Evolutionary conservation across 192 early-diverging fungal genomes (phyloP).

Genomic region (Coemansia sp.): DNA sequence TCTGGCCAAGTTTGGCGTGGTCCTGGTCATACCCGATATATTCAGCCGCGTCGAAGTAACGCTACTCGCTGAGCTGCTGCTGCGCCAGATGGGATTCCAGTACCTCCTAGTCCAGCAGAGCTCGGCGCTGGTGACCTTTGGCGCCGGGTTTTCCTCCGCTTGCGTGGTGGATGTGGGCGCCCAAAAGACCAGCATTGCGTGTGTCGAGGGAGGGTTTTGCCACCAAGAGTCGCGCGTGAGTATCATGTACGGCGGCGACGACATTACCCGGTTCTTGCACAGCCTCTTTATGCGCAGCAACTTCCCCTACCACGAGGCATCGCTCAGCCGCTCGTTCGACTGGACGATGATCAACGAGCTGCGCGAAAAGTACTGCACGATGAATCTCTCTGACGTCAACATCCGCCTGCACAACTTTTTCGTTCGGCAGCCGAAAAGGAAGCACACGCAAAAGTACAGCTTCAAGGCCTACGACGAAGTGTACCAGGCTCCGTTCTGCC

Average conservation of each 20-base stretch:
- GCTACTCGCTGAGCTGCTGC: conserved; percentile 66
- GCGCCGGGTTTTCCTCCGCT: conserved; percentile 82
- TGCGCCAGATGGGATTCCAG: conserved; percentile 78
- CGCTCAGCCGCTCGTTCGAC: conserved; percentile 67
- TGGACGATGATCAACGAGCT: conserved; percentile 79
- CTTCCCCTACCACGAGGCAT: conserved; percentile 76
- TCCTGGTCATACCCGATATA: conserved; percentile 83
- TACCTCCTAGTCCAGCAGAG: conserved; percentile 79
- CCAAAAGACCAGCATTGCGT: conserved; percentile 80
- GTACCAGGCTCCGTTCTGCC: conserved; percentile 73
- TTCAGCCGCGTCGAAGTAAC: conserved; percentile 67
- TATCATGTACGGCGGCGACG: conserved; percentile 84
- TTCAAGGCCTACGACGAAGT: conserved; percentile 90
- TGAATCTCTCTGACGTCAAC: conserved; percentile 82
- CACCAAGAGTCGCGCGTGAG: conserved; percentile 68
- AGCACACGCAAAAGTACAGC: conserved; percentile 69
- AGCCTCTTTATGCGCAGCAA: conserved; percentile 64
- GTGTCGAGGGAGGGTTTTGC: conserved; percentile 85
- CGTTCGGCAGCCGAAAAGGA: conserved; percentile 71
- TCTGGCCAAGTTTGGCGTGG: conserved; percentile 67
- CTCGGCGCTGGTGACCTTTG: conserved; percentile 81
- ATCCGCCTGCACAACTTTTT: conserved; percentile 83
- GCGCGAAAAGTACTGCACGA: conserved; percentile 83
- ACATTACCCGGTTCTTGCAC: conserved; percentile 77
- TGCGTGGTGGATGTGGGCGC: conserved; percentile 94